phyloP scores from a whole-genome alignment of 495 filamentous ascomycete genomes.

The Talaromyces trachyspermus region DNA sequence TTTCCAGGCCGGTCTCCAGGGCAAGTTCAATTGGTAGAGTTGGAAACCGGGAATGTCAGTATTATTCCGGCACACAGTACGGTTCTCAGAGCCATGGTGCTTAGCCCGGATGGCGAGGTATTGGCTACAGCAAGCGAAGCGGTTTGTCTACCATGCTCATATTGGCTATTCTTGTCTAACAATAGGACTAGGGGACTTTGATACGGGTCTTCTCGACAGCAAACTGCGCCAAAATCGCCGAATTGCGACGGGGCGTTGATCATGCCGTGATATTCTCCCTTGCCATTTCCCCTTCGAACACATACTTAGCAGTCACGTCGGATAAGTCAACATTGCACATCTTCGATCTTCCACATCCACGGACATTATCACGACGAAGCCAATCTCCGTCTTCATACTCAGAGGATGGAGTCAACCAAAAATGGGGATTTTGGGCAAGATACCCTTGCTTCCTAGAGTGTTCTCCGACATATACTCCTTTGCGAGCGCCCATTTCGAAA shows the following conservation, averaged over 20 bases:
- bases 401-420: conserved; percentile 50
- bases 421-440: conserved; percentile 76
- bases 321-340: conserved; percentile 94
- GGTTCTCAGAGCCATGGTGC: conserved; percentile 65
- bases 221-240: conserved; percentile 70
- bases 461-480: conserved; percentile 85
- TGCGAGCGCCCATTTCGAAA: conserved; percentile 65
- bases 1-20: conserved; percentile 82
- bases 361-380: conserved; percentile 23
- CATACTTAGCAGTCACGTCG: conserved; percentile 82
- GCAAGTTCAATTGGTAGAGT: conserved; percentile 86
- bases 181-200: conserved; percentile 61
- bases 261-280: conserved; percentile 81
- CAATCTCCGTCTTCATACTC: conserved; percentile 24
- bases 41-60: conserved; percentile 75
- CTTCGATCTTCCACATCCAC: conserved; percentile 62
- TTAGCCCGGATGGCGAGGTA: conserved; percentile 74
- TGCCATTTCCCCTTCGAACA: conserved; percentile 73
- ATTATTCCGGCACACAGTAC: conserved; percentile 90
- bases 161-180: conserved; percentile 8
- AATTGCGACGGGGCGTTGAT: conserved; percentile 83
- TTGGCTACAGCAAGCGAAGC: conserved; percentile 88
- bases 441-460: conserved; percentile 69
- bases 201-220: conserved; percentile 73
- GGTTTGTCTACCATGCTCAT: conserved; percentile 32